phyloP scores from a whole-genome alignment of 495 filamentous ascomycete species.

The Pseudotulostoma volvatum region DNA sequence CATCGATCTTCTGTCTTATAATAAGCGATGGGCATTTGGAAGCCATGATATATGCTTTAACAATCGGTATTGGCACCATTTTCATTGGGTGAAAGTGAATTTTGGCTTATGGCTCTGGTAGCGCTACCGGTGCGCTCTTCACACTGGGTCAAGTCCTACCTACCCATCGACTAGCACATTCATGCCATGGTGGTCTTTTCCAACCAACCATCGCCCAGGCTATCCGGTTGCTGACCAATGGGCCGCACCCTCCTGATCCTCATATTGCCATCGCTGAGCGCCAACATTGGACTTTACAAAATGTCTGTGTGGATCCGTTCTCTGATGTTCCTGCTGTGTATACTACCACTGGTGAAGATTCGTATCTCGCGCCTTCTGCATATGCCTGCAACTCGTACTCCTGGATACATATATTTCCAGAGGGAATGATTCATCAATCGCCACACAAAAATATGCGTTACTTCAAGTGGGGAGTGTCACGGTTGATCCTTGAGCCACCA shows the following conservation, averaged over 20 bases:
- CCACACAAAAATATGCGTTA: conserved; percentile 68
- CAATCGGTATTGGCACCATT: conserved; percentile 17
- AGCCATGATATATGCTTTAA: conserved; percentile 88
- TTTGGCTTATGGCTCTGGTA: conserved; percentile 18
- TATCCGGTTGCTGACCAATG: conserved; percentile 62
- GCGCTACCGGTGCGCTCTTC: conserved; percentile 55
- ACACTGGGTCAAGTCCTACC: conserved; percentile 74
- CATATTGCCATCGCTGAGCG: conserved; percentile 19
- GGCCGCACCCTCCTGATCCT: conserved; percentile 32
- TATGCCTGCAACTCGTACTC: conserved; percentile 45
- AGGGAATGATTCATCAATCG: conserved; percentile 85
- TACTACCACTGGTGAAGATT: conserved; percentile 40
- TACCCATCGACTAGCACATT: conserved; percentile 66
- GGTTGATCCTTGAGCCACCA: conserved; percentile 74
- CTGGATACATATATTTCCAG: conserved; percentile 94
- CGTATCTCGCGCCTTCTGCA: conserved; percentile 36
- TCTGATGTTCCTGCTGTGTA: conserved; percentile 30
- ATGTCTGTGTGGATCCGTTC: conserved; percentile 33
- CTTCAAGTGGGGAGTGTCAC: conserved; percentile 91
- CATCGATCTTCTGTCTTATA: conserved; percentile 41
- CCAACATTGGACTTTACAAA: conserved; percentile 23
- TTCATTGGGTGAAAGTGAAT: background rate
- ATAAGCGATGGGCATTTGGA: conserved; percentile 71
- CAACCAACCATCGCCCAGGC: conserved; percentile 80
- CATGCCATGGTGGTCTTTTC: conserved; percentile 52